Evolutionary conservation across 2,329 filamentous ascomycete species (phyloP).

Genomic region (Metarhizium rileyi): DNA sequence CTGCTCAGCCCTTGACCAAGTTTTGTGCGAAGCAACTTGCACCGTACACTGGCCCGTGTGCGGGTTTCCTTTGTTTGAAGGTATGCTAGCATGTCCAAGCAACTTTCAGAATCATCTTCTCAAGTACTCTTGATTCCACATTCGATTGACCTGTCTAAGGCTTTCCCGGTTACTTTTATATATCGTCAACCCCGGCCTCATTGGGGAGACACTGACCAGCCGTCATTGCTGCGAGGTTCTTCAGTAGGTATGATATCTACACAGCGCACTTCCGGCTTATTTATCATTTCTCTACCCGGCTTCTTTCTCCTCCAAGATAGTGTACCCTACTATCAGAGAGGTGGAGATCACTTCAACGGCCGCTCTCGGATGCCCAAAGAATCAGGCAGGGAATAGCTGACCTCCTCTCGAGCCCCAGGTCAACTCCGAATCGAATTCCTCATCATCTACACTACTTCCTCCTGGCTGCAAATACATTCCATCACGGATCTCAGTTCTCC

Average conservation of each 20-base stretch:
- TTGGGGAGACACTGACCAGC: not conserved
- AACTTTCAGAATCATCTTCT: not conserved
- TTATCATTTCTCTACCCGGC: not conserved
- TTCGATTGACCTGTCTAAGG: not conserved
- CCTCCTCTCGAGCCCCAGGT: not conserved
- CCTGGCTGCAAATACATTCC: not conserved
- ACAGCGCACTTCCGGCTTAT: not conserved
- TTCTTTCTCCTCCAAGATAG: not conserved
- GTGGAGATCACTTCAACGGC: not conserved
- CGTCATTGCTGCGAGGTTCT: not conserved
- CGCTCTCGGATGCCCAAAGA: not conserved
- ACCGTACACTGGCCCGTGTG: not conserved
- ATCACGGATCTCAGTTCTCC: not conserved
- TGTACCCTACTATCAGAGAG: not conserved
- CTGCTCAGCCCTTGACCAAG: not conserved
- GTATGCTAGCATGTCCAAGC: not conserved
- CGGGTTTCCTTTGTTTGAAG: not conserved
- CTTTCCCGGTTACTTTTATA: not conserved
- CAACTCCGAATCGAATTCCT: not conserved
- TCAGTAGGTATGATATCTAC: not conserved
- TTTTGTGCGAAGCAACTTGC: not conserved
- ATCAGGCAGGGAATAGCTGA: not conserved
- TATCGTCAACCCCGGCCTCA: not conserved
- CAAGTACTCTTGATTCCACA: not conserved
- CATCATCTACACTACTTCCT: not conserved